Conservation (phyloP, 2,329 filamentous ascomycete genomes). For the Aspergillus pseudonomiae region DNA sequence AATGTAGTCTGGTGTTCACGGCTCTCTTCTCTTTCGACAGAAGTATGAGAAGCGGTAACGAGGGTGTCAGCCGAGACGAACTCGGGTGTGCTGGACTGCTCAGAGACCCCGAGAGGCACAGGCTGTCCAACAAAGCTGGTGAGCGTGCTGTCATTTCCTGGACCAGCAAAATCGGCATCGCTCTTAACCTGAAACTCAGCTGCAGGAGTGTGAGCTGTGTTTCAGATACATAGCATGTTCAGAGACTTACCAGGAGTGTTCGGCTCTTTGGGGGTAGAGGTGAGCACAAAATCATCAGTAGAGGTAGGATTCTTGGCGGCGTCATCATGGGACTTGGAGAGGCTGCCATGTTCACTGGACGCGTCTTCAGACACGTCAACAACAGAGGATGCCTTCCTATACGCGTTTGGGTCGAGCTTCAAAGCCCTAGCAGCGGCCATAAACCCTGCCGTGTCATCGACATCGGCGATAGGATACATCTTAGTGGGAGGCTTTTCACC, state of each 20-base stretch:
- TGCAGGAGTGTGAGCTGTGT: not conserved
- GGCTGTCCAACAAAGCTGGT: not conserved
- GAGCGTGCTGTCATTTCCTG: not conserved
- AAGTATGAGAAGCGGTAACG: not conserved
- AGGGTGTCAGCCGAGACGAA: slow-evolving; percentile 1
- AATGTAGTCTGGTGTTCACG: slow-evolving; percentile 36
- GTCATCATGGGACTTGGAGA: not conserved
- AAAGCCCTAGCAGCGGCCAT: slow-evolving; percentile 30
- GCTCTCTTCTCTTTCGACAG: slow-evolving; percentile 26
- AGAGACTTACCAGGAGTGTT: slow-evolving; percentile 5
- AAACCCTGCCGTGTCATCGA: slow-evolving; percentile 33
- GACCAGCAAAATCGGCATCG: not conserved
- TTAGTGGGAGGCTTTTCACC: slow-evolving; percentile 3
- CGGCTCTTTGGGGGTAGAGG: not conserved
- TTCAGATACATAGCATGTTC: not conserved
- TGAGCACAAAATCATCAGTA: slow-evolving; percentile 1
- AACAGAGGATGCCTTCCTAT: slow-evolving; percentile 7
- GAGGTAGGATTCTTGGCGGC: not conserved
- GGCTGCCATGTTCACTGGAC: slow-evolving; percentile 8
- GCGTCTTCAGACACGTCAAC: slow-evolving; percentile 6
- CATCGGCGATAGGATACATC: slow-evolving; percentile 18
- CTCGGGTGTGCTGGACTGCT: not conserved
- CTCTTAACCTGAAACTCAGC: not conserved
- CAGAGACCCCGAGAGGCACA: not conserved
- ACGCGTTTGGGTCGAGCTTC: slow-evolving; percentile 11